Conservation (phyloP, 208 protist genomes). For the Porcisia hertigi region DNA sequence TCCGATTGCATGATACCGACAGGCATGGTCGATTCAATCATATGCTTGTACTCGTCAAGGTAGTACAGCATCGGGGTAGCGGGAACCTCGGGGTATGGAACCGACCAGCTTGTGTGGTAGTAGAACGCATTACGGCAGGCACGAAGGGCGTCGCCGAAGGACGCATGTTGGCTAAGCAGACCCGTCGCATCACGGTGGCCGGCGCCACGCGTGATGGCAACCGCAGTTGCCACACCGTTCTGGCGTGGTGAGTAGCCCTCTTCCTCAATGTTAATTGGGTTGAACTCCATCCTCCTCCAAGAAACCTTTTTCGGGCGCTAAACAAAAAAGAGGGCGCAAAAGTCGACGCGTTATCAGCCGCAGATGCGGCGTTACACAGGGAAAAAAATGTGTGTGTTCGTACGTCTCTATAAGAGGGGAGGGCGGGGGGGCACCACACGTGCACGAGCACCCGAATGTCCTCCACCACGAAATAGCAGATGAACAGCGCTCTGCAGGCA, state of each 20-base stretch:
- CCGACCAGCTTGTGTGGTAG: slow-evolving; percentile 66
- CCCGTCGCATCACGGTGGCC: slow-evolving; percentile 9
- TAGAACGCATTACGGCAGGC: slow-evolving; percentile 66
- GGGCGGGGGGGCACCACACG: not conserved
- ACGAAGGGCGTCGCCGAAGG: slow-evolving; percentile 46
- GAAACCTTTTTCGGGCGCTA: not conserved
- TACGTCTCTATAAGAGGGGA: not conserved
- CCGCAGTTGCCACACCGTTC: slow-evolving; percentile 12
- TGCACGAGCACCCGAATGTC: not conserved
- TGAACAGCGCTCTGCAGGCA: not conserved
- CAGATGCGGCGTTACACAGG: not conserved
- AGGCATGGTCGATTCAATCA: slow-evolving; percentile 38
- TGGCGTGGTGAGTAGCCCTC: slow-evolving; percentile 22
- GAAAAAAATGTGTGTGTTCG: not conserved
- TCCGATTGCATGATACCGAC: slow-evolving; percentile 82
- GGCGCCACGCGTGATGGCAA: not conserved
- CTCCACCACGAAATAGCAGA: not conserved
- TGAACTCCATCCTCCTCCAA: slow-evolving; percentile 49
- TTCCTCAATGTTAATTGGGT: slow-evolving; percentile 74
- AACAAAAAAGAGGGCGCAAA: no score
- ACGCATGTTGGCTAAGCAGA: slow-evolving; percentile 20
- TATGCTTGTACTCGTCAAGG: slow-evolving; percentile 50
- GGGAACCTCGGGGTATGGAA: slow-evolving; percentile 61
- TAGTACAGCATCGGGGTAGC: slow-evolving; percentile 65
- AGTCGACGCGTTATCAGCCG: not conserved